A percentile compares a stretch with the other conserved stretches of the same genome.
phyloP scores from a whole-genome alignment of 345 rosid genomes.

The Abelmoschus esculentus region DNA sequence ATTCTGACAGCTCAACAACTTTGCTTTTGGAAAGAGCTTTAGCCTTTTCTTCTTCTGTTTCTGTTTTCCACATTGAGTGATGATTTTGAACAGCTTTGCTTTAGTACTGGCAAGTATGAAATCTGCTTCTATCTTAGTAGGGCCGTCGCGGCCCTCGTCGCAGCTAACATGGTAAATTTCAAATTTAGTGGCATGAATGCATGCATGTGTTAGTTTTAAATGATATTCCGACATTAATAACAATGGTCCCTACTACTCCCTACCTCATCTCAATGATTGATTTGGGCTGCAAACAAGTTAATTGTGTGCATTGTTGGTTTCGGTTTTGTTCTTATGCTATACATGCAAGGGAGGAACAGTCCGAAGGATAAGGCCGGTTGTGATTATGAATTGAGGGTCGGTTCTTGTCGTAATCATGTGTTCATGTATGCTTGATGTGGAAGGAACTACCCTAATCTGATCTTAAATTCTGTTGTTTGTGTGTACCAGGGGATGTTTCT shows the following conservation, averaged over 20 bases:
- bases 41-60: no score
- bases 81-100: background rate
- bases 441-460: background rate
- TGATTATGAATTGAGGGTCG: background rate
- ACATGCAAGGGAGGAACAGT: background rate
- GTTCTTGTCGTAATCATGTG: background rate
- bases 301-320: background rate
- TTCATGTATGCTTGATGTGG: background rate
- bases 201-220: background rate
- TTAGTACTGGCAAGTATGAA: background rate
- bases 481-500: slow-evolving; percentile 67
- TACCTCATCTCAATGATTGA: background rate
- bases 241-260: background rate
- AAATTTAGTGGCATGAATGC: background rate
- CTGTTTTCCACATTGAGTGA: background rate
- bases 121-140: background rate
- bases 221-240: background rate
- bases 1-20: slow-evolving; percentile 12
- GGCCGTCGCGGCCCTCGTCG: background rate
- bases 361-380: background rate
- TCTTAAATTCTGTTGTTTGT: background rate
- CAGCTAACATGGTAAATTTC: background rate
- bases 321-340: slow-evolving; percentile 6
- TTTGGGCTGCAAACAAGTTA: background rate
- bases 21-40: no score